Evolutionary conservation across 2,329 filamentous ascomycete genomes (phyloP).

Genomic region (Beauveria brongniartii): DNA sequence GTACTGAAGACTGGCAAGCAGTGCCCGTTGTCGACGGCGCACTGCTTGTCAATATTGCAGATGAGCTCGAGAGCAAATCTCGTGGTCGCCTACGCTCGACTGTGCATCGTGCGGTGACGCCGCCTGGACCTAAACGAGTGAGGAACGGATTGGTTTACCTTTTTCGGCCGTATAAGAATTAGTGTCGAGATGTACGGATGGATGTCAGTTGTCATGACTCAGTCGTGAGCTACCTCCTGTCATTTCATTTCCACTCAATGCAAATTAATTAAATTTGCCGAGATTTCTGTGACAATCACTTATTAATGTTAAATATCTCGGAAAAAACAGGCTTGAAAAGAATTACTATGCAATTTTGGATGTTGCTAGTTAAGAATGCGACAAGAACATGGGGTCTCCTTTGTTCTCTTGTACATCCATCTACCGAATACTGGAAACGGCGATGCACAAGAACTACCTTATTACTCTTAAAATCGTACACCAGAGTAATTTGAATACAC

Average conservation of each 20-base stretch:
- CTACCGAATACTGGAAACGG: no score
- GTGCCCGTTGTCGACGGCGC: neutral
- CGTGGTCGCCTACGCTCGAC: neutral
- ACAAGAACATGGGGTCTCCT: no score
- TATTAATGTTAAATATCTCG: no score
- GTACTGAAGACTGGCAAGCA: neutral
- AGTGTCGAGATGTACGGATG: neutral
- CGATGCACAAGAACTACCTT: no score
- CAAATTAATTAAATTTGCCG: no score
- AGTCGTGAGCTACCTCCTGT: neutral
- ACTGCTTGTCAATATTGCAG: constrained; percentile 6
- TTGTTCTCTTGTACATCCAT: no score
- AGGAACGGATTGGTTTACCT: constrained; percentile 5
- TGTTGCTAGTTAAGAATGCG: no score
- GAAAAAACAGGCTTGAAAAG: no score
- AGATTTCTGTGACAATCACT: neutral
- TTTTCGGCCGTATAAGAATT: neutral
- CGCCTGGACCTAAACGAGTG: neutral
- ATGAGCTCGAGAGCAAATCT: neutral
- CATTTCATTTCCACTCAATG: no score
- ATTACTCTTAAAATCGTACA: no score
- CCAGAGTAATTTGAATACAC: no score
- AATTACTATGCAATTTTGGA: no score
- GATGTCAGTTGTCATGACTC: neutral
- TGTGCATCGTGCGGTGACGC: constrained; percentile 1